Conservation (phyloP, 768 basidiomycete genomes). For the Leccinellum luteum region DNA sequence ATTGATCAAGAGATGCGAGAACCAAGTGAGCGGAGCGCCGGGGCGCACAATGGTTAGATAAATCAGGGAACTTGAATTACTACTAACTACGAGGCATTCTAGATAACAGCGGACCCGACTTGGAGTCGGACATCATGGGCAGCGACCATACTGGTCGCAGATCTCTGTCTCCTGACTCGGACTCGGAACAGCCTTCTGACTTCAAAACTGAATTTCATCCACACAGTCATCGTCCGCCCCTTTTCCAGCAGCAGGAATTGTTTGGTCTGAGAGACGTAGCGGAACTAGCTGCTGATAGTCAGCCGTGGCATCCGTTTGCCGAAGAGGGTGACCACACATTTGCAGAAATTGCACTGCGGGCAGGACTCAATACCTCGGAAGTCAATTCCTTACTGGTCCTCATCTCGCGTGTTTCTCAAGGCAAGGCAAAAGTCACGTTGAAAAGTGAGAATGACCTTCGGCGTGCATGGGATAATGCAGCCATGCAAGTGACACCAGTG, state of each 20-base stretch:
- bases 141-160: too few species aligned
- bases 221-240: neutral
- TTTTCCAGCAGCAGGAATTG: neutral
- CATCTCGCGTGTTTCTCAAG: neutral
- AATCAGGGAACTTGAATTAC: too few species aligned
- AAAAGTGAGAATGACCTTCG: neutral
- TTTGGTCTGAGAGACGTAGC: neutral
- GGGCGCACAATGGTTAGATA: too few species aligned
- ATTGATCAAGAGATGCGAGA: too few species aligned
- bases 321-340: neutral
- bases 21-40: too few species aligned
- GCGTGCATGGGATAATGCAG: neutral
- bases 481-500: neutral
- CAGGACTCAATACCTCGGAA: neutral
- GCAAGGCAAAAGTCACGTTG: neutral
- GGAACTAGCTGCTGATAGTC: neutral
- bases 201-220: neutral
- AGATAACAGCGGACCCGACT: too few species aligned
- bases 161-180: too few species aligned
- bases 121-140: too few species aligned
- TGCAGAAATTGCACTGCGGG: neutral
- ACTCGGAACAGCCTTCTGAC: too few species aligned
- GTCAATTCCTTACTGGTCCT: neutral
- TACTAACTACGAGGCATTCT: too few species aligned
- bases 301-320: neutral